Conservation (phyloP, 805 yeast genomes). For the Lachancea quebecensis region DNA sequence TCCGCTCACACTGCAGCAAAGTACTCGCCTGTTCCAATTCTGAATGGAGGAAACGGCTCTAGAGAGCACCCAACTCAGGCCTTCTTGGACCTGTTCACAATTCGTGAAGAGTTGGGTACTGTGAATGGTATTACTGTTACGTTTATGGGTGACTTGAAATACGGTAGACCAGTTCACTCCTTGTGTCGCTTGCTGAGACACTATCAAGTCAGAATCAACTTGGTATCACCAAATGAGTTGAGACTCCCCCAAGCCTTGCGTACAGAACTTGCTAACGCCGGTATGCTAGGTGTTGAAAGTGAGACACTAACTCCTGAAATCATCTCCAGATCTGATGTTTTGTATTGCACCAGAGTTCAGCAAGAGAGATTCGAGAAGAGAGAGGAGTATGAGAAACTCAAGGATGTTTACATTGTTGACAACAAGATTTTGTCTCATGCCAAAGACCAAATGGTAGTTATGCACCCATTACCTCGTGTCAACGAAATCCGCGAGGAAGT, state of each 20-base stretch:
- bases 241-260: conserved; percentile 71
- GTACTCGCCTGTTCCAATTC: conserved; percentile 92
- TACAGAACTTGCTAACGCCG: conserved; percentile 55
- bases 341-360: conserved; percentile 97
- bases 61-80: conserved; percentile 99
- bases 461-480: conserved; percentile 98
- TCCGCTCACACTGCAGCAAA: conserved; percentile 93
- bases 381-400: conserved; percentile 76
- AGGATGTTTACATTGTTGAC: conserved; percentile 88
- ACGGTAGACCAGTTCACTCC: conserved; percentile 98
- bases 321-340: conserved; percentile 84
- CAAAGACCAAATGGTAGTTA: conserved; percentile 95
- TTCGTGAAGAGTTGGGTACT: conserved; percentile 97
- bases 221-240: conserved; percentile 86
- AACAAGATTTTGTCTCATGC: conserved; percentile 86
- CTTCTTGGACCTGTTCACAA: conserved; percentile 91
- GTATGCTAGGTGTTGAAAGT: conserved; percentile 68
- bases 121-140: conserved; percentile 97
- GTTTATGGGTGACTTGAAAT: conserved; percentile 97
- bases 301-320: conserved; percentile 76
- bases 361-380: conserved; percentile 84
- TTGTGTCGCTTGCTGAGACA: conserved; percentile 82
- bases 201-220: conserved; percentile 87
- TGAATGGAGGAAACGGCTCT: conserved; percentile 97
- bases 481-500: conserved; percentile 96